Conservation (phyloP, 495 filamentous ascomycete species). For the Penicillium dipodomyicola region DNA sequence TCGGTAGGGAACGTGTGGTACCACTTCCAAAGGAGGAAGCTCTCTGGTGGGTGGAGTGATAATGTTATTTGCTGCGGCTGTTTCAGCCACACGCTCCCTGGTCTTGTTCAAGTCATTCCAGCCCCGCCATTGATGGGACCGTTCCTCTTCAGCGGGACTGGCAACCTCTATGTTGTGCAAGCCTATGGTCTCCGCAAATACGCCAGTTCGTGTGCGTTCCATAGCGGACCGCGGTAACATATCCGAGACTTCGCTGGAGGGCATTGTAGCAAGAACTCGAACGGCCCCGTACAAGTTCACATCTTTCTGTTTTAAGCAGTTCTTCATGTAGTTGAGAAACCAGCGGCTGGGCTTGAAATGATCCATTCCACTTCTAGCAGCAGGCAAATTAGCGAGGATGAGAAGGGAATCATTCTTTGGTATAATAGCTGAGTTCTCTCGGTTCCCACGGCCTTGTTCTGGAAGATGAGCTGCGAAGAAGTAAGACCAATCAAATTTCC, state of each 20-base stretch:
- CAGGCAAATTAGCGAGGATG: conserved; percentile 57
- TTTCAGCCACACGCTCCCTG: conserved; percentile 36
- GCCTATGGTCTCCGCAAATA: conserved; percentile 55
- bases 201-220: conserved; percentile 49
- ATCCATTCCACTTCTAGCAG: conserved; percentile 29
- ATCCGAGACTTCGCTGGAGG: conserved; percentile 44
- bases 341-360: conserved; percentile 40
- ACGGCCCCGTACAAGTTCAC: conserved; percentile 53
- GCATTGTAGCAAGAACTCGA: conserved; percentile 65
- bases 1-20: conserved; percentile 19
- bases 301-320: conserved; percentile 28
- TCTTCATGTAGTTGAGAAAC: conserved; percentile 32
- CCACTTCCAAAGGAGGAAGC: conserved; percentile 21
- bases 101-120: conserved; percentile 30
- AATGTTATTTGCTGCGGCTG: conserved; percentile 34
- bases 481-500: conserved; percentile 47
- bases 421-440: conserved; percentile 26
- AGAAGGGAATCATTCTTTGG: conserved; percentile 64
- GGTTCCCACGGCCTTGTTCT: conserved; percentile 25
- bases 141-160: conserved; percentile 16
- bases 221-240: conserved; percentile 53
- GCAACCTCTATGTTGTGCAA: conserved; percentile 51
- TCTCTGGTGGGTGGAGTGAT: conserved; percentile 40
- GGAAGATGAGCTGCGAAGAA: conserved; percentile 44
- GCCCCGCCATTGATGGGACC: conserved; percentile 27